These are phyloP conservation scores for Amanita polypyramis DNA, from an alignment of 768 basidiomycete genomes.

Conservation along the genomic window DNA sequence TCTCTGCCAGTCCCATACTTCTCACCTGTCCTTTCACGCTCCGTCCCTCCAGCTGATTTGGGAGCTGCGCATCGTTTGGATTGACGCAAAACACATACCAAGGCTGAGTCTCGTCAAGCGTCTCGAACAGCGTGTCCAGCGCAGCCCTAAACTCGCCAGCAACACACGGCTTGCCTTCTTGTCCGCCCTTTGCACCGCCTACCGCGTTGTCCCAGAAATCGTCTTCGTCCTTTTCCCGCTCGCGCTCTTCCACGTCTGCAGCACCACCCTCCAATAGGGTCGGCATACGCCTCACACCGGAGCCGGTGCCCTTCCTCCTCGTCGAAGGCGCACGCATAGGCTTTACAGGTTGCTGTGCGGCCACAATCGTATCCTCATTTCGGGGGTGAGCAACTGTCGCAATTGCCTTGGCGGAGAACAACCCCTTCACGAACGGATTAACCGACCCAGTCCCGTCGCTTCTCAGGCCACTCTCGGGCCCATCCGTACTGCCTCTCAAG, in stretches of 20 bases:
- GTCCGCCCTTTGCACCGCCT: slow-evolving; percentile 36
- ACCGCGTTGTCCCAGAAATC: slow-evolving; percentile 11
- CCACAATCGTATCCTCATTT: slow-evolving; percentile 91
- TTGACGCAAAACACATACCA: slow-evolving; percentile 93
- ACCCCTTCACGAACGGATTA: slow-evolving; percentile 84
- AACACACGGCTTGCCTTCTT: slow-evolving; percentile 49
- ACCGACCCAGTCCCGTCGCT: slow-evolving; percentile 68
- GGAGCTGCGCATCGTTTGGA: slow-evolving; percentile 91
- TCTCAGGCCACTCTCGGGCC: slow-evolving; percentile 15
- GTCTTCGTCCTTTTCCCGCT: slow-evolving; percentile 39
- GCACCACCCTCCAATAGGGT: slow-evolving; percentile 35
- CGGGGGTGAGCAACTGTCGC: slow-evolving; percentile 87
- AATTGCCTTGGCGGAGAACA: slow-evolving; percentile 84
- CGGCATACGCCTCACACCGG: slow-evolving; percentile 43
- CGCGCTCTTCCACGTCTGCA: slow-evolving; percentile 34
- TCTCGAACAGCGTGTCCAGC: slow-evolving; percentile 77
- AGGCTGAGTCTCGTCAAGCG: slow-evolving; percentile 78
- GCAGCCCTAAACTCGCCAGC: slow-evolving; percentile 84
- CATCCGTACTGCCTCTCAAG: slow-evolving; percentile 55
- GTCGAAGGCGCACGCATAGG: slow-evolving; percentile 93
- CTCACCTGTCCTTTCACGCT: slow-evolving; percentile 89
- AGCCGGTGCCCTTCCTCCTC: slow-evolving; percentile 55
- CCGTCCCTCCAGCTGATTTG: slow-evolving; percentile 88
- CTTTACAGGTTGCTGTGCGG: slow-evolving; percentile 87
- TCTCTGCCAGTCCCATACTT: slow-evolving; percentile 67